A percentile compares a stretch with the other conserved stretches of the same genome.
These are phyloP conservation scores for Aulographum hederae DNA, from an alignment of 2,329 filamentous ascomycete species.

Conservation along the genomic window DNA sequence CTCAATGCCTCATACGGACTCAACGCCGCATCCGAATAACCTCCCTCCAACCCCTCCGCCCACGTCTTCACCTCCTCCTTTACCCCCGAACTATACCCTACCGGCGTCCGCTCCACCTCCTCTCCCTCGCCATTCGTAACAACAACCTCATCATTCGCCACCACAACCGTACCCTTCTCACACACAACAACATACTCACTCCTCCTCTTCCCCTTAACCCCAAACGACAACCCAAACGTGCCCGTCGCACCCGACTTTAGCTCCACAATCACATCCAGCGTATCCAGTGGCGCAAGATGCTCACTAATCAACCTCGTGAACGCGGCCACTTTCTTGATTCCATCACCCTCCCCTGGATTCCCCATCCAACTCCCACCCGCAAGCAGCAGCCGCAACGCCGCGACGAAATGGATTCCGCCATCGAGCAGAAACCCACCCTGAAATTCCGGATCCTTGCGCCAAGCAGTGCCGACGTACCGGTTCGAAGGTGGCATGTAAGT, in stretches of 20 bases:
- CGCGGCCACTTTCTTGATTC: conserved; percentile 31
- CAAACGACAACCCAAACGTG: conserved; percentile 38
- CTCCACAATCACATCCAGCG: conserved; percentile 39
- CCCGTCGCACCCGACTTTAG: conserved; percentile 37
- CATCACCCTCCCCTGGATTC: conserved; percentile 22
- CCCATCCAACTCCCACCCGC: too few species aligned
- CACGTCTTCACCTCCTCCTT: conserved; percentile 42
- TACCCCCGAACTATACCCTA: conserved; percentile 33
- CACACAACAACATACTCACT: conserved; percentile 40
- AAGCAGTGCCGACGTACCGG: conserved; percentile 23
- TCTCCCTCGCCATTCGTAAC: conserved; percentile 17
- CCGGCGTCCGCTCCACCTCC: conserved; percentile 22
- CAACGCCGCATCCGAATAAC: conserved; percentile 32
- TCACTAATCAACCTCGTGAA: conserved; percentile 35
- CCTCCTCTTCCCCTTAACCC: conserved; percentile 34
- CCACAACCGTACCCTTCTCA: conserved; percentile 36
- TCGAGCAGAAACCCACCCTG: conserved; percentile 66
- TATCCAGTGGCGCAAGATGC: conserved; percentile 48
- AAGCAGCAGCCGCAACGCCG: conserved; percentile 42
- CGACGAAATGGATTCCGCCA: conserved; percentile 55
- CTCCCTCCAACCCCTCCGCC: conserved; percentile 32
- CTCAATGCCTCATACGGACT: conserved; percentile 38
- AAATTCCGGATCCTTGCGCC: conserved; percentile 52
- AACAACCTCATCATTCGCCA: conserved; percentile 21
- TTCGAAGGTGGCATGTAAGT: conserved; percentile 5